Base-by-base conservation (phyloP, 2,329 filamentous ascomycete species). In the Dactylonectria macrodidyma region DNA sequence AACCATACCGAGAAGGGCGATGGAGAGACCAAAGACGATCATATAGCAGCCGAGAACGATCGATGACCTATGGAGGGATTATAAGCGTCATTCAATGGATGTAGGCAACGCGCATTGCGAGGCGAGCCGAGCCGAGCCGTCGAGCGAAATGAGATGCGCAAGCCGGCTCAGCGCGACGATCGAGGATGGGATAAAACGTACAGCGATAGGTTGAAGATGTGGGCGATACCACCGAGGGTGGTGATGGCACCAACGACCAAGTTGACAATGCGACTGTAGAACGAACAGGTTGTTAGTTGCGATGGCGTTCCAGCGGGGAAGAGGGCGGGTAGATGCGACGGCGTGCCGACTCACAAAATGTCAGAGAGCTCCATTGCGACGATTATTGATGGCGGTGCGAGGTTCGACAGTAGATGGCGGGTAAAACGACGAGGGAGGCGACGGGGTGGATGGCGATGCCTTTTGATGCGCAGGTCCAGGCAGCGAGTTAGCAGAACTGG, bases 191-290 rank as follows among this genome's bases (percentile, higher is more conserved):
- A 50, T 7, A 24, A n/a, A 58, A 86, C 90, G 79, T 87, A 92
- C 90, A 92, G 85, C 63, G 73, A 75, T 65, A 88, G 78, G 46
- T 84, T 79, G 79, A 93, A 93, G 84, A 95, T 91, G 78, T 93
- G 90, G 70, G 86, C 87, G 78, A 95, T 87, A 76, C 95, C 95
- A 73, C 95, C 95, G 55, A 97, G 86, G 55, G 97, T 86, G 90
- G 97, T 97, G 74, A 97, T 88, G 74, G 92, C 92, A 77, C 92
- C 96, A 71, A 97, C 91, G 77, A 86, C 93, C 82, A 99, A 87
- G 88, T 99, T 99, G 81, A 97, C 93, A 79, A 98, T 90, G 79
- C 96, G 96, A 86, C 96, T 98, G 81, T 67, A 75, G 66, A 69
- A 75, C 62, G 71, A 36, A 62, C 55, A 71, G 76, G 76, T 68